Base-by-base conservation (phyloP, 768 basidiomycete species). In the Tephrocybe sp. region DNA sequence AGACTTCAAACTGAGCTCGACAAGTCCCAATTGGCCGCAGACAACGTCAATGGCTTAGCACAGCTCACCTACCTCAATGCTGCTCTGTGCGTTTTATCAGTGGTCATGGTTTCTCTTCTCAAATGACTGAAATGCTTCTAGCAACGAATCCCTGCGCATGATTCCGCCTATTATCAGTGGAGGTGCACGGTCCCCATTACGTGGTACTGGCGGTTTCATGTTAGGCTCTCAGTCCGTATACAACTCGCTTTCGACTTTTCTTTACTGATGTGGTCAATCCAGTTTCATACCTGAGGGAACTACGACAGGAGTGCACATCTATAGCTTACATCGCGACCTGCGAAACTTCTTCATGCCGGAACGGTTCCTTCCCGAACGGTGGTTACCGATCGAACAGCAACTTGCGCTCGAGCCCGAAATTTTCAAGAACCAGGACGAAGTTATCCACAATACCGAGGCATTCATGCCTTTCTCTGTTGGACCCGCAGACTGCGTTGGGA, bases 401-500 rank as follows among this genome's bases (percentile, higher is more conserved):
- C 45, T 45, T 26, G 48, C 40, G 18, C 53, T 54, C 40, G 52
- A 58, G 17, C 62, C 62, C 17, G 34, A 33, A 20, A 36, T 63
- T 32, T 58, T 60, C 32, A 30, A 46, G 34, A 23, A 53, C 21
- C 45, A 33, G 20, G 38, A 45, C 32, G 45, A 42, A 17, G 34
- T 63, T 18, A 52, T 66, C n/a, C 63, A 61, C 38, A 58, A 63
- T 26, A 52, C 51, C 3, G 47, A 50, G 4, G 70, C 70, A 3
- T 72, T 67, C 45, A 64, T 72, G 14, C 69, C 73, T 4, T 74
- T 73, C 49, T 71, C 69, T 25, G 59, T 65, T 38, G 80, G 81
- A 0, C 78, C 79, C 10, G 69, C 72, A n/a, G 78, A 78, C 56
- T 83, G 82, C 59, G 73, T 69, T 9, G 81, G 79, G 17, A 73